Evolutionary conservation across 441 rosid genomes (phyloP).

Genomic region (Syzygium malaccense): DNA sequence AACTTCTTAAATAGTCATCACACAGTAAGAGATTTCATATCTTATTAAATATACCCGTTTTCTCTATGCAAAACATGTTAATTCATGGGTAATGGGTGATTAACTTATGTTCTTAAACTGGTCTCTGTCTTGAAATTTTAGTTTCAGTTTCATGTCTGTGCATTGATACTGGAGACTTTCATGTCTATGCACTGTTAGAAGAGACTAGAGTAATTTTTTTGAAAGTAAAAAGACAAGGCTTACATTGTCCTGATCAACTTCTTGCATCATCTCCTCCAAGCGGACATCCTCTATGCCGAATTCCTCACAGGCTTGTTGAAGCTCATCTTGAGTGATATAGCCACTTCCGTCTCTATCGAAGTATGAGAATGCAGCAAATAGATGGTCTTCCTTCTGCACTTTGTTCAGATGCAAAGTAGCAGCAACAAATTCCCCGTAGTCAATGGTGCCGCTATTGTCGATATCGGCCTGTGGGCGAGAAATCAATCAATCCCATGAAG

Average conservation of each 20-base stretch:
- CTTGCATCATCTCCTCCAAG: constrained; percentile 31
- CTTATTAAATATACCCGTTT: background rate
- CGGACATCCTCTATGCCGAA: constrained; percentile 26
- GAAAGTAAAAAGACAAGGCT: background rate
- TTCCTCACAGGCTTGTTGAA: constrained; percentile 39
- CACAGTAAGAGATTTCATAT: background rate
- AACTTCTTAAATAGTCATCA: background rate
- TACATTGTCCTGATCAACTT: constrained; percentile 41
- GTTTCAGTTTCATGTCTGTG: background rate
- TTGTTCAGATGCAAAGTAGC: constrained; percentile 12
- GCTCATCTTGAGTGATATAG: constrained; percentile 38
- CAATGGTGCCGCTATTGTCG: constrained; percentile 5
- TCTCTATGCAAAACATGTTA: background rate
- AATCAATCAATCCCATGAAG: background rate
- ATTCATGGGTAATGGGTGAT: background rate
- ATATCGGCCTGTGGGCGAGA: background rate
- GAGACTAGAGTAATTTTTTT: background rate
- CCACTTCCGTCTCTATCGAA: constrained; percentile 45
- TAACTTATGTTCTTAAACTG: background rate
- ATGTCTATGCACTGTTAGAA: background rate
- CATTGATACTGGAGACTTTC: background rate
- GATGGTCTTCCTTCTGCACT: constrained; percentile 14
- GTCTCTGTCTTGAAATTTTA: background rate
- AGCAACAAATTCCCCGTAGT: constrained; percentile 10
- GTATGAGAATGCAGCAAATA: constrained; percentile 33